phyloP scores from a whole-genome alignment of 305 asterid genomes.

The Solanum chacoense region DNA sequence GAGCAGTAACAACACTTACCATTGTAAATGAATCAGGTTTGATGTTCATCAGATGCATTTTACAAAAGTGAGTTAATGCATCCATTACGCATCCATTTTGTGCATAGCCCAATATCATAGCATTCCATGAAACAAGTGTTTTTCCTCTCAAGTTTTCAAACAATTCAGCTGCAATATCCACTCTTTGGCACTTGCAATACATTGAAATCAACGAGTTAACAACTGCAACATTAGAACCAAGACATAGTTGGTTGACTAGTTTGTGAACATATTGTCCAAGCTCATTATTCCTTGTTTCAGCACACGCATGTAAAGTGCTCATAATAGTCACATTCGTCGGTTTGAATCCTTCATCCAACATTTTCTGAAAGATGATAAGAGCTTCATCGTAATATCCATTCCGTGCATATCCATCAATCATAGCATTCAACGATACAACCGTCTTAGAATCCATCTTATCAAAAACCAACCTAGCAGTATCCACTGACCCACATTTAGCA shows the following conservation, averaged over 20 bases:
- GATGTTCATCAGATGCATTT: conserved; percentile 44
- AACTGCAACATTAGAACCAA: conserved; percentile 48
- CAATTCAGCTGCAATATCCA: conserved; percentile 47
- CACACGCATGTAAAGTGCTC: conserved; percentile 81
- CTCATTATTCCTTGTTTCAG: conserved; percentile 36
- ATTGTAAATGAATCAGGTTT: conserved; percentile 79
- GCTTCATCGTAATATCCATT: conserved; percentile 67
- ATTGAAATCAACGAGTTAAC: conserved; percentile 73
- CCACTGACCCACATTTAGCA: conserved; percentile 54
- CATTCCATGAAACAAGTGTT: conserved; percentile 85
- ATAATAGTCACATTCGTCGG: conserved; percentile 72
- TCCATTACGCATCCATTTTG: conserved; percentile 52
- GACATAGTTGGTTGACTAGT: conserved; percentile 32
- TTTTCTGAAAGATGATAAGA: conserved; percentile 43
- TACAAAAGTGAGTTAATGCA: conserved; percentile 52
- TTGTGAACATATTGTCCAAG: conserved; percentile 59
- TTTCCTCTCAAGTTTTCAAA: conserved; percentile 39
- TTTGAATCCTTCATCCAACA: conserved; percentile 52
- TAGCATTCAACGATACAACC: conserved; percentile 78
- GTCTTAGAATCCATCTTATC: conserved; percentile 48
- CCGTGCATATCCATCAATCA: conserved; percentile 84
- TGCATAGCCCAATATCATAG: conserved; percentile 80
- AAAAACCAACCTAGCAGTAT: conserved; percentile 39
- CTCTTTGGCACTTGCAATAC: conserved; percentile 84
- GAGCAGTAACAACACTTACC: conserved; percentile 73